phyloP scores from a whole-genome alignment of 2,329 filamentous ascomycete species.

The Decorospora gaudefroyi region DNA sequence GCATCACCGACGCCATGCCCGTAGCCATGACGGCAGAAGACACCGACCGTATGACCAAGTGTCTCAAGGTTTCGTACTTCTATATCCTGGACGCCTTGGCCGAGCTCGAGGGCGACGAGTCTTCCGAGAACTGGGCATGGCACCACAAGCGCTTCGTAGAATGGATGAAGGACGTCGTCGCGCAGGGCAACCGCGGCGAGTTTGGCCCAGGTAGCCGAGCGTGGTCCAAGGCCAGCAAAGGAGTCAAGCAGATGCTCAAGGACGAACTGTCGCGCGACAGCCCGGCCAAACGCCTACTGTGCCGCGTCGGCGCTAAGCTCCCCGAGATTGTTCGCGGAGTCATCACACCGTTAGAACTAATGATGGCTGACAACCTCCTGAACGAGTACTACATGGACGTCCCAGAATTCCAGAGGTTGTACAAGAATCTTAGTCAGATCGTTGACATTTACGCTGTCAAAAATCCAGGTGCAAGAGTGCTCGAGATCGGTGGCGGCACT shows the following conservation, averaged over 20 bases:
- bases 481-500: conserved; percentile 12
- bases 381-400: conserved; percentile 6
- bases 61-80: conserved; percentile 1
- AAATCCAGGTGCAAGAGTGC: neutral
- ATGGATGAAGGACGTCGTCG: conserved; percentile 8
- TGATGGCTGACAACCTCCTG: conserved; percentile 8
- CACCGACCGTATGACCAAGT: neutral
- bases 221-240: neutral
- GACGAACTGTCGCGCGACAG: neutral
- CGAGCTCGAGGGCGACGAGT: neutral
- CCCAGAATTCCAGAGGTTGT: conserved; percentile 1
- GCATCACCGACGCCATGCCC: conserved; percentile 1
- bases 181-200: no score
- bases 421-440: conserved; percentile 2
- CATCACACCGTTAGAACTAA: conserved; percentile 10
- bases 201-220: neutral
- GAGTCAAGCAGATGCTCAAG: conserved; percentile 6
- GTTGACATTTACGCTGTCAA: neutral
- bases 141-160: conserved; percentile 3
- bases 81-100: conserved; percentile 3
- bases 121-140: conserved; percentile 1
- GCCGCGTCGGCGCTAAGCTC: conserved; percentile 6
- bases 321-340: conserved; percentile 5
- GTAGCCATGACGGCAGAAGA: neutral
- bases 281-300: neutral